Base-by-base conservation (phyloP, 1,284 basidiomycete species). In the Singerocomus inundabilis region DNA sequence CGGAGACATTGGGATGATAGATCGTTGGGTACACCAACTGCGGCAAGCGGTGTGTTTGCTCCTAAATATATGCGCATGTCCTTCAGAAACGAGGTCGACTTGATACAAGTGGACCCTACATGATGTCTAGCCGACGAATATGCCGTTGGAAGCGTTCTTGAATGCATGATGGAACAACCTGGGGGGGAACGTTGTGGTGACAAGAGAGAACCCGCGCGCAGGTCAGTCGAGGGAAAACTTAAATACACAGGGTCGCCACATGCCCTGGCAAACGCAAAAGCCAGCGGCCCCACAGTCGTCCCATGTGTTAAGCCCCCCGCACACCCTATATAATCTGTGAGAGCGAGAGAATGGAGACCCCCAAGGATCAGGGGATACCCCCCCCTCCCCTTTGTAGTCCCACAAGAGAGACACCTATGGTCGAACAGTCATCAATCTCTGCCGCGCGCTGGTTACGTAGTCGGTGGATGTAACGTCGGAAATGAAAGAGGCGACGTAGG, bases 231-330 rank as follows among this genome's bases (percentile, higher is more conserved):
- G 35, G 32, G 49, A 44, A 44, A 57, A 54, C 58, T 61, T 61
- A 65, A 61, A 63, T 61, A 63, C 39, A 13, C 44, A 43, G 58
- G 52, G 49, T 37, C 28, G 41, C 56, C 56, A 49, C 60, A 51
- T 66, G 60, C 45, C 44, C 33, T 36, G 16, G 31, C 36, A 43
- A 50, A 47, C 29, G 39, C 30, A 49, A 58, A 61, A 55, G 55
- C 58, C 60, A 63, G 61, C 59, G 57, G 51, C 56, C 33, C 44
- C 36, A 49, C 52, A 48, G 48, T 53, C 36, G 24, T n/a, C 51
- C 48, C 51, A 46, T 61, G 56, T 29, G 60, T 53, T 11, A 21
- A 48, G 46, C 50, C 60, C 62, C 62, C 56, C 21, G 44, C 58
- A 36, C 48, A 61, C 62, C 49, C 51, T 31, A 43, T 46, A 50